These are phyloP conservation scores for Acacia crassicarpa DNA, from an alignment of 306 rosid species.

Conservation along the genomic window DNA sequence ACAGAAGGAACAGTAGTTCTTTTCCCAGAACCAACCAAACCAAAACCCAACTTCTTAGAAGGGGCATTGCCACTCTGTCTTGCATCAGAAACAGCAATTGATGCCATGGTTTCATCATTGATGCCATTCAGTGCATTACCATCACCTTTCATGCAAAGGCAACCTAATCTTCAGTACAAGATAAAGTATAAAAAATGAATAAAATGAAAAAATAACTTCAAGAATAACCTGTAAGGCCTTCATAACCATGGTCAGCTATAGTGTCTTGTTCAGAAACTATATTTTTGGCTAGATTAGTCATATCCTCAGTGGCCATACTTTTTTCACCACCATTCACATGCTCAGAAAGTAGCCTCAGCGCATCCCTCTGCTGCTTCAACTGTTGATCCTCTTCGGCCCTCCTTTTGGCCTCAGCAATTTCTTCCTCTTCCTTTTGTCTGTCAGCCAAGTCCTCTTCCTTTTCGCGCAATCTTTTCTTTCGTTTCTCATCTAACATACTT, in stretches of 20 bases:
- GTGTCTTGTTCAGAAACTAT: conserved; percentile 44
- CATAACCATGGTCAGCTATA: conserved; percentile 47
- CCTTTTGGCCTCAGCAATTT: conserved; percentile 81
- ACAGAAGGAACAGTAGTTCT: conserved; percentile 89
- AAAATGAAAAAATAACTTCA: neutral
- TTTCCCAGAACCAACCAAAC: conserved; percentile 94
- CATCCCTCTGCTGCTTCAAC: conserved; percentile 60
- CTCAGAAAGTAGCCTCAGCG: conserved; percentile 52
- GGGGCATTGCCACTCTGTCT: conserved; percentile 68
- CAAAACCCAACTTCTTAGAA: conserved; percentile 89
- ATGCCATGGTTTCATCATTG: conserved; percentile 53
- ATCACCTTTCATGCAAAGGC: conserved; percentile 57
- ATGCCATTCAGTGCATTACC: conserved; percentile 49
- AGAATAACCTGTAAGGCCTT: conserved; percentile 55
- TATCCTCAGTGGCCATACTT: conserved; percentile 43
- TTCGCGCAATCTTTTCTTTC: conserved; percentile 84
- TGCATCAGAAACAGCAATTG: conserved; percentile 56
- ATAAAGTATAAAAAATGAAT: neutral
- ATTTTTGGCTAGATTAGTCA: conserved; percentile 45
- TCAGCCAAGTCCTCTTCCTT: conserved; percentile 87
- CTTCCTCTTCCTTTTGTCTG: conserved; percentile 80
- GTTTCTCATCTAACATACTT: conserved; percentile 83
- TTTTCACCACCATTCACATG: conserved; percentile 48
- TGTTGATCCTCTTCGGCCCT: conserved; percentile 77
- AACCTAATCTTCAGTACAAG: conserved; percentile 26